phyloP scores from a whole-genome alignment of 305 asterid species.

The Fraxinus sp. region DNA sequence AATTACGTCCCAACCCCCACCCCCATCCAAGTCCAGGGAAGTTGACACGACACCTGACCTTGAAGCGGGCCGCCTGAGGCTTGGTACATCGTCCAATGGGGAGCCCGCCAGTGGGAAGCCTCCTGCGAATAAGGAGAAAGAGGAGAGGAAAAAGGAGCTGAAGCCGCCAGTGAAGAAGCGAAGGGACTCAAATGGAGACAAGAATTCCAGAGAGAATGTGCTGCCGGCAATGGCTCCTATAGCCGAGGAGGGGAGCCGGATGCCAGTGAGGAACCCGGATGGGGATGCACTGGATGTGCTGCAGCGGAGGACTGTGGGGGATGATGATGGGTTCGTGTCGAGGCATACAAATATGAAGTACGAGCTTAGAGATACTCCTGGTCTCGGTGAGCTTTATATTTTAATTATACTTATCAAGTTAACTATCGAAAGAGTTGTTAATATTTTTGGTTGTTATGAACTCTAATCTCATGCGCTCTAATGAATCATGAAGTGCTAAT shows the following conservation, averaged over 20 bases:
- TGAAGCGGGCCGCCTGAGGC: constrained; percentile 65
- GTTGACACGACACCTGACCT: constrained; percentile 49
- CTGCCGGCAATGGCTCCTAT: constrained; percentile 32
- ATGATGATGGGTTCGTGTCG: constrained; percentile 61
- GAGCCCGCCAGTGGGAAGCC: constrained; percentile 58
- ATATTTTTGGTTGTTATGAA: neutral
- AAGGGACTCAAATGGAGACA: constrained; percentile 81
- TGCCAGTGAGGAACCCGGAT: constrained; percentile 55
- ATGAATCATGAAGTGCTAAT: neutral
- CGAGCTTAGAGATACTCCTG: constrained; percentile 94
- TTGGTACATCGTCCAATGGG: constrained; percentile 42
- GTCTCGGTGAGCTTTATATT: constrained; percentile 64
- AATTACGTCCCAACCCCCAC: constrained; percentile 33
- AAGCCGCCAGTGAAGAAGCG: constrained; percentile 63
- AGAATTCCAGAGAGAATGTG: constrained; percentile 46
- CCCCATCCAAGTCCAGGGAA: constrained; percentile 18
- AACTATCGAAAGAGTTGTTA: neutral
- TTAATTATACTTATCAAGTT: neutral
- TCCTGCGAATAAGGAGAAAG: constrained; percentile 21
- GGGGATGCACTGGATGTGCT: constrained; percentile 40
- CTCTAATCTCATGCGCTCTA: neutral
- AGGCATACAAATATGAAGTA: constrained; percentile 91
- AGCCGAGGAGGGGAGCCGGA: constrained; percentile 46
- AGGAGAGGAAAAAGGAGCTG: constrained; percentile 42
- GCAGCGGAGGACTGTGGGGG: constrained; percentile 63